These are phyloP conservation scores for Thermothielavioides terrestris DNA, from an alignment of 495 filamentous ascomycete species.

Conservation along the genomic window DNA sequence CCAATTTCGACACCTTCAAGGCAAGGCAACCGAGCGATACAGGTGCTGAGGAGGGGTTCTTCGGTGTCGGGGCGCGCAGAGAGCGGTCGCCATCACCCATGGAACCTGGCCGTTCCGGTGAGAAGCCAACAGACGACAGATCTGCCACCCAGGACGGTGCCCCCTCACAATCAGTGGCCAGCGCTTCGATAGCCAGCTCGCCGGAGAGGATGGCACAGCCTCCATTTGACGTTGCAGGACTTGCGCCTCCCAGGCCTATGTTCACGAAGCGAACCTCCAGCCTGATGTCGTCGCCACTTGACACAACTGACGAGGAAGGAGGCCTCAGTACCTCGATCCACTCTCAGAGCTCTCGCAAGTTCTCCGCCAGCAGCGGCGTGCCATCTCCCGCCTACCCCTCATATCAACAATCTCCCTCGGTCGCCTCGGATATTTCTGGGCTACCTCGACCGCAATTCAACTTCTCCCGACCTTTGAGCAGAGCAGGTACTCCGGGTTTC, in stretches of 20 bases:
- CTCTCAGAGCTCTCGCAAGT: constrained; percentile 43
- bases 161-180: constrained; percentile 13
- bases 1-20: constrained; percentile 19
- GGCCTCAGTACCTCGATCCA: constrained; percentile 35
- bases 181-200: constrained; percentile 20
- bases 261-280: constrained; percentile 42
- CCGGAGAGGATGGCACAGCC: constrained; percentile 31
- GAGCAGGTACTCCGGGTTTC: constrained; percentile 57
- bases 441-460: constrained; percentile 74
- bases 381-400: constrained; percentile 49
- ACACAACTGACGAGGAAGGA: constrained; percentile 32
- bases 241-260: constrained; percentile 37
- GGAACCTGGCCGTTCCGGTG: constrained; percentile 7
- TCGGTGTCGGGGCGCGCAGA: constrained; percentile 35
- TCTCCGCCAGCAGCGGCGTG: constrained; percentile 56
- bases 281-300: constrained; percentile 36
- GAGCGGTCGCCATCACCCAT: constrained; percentile 37
- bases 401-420: constrained; percentile 66
- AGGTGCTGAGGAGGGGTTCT: constrained; percentile 25
- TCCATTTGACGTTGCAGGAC: constrained; percentile 31
- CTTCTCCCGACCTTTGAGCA: constrained; percentile 84
- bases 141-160: constrained; percentile 16
- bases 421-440: constrained; percentile 63
- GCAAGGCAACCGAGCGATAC: constrained; percentile 22
- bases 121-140: constrained; percentile 12